Percentiles rank a stretch among this genome's conserved stretches.
phyloP scores from a whole-genome alignment of 495 filamentous ascomycete genomes.

The Penicillium verhagenii region DNA sequence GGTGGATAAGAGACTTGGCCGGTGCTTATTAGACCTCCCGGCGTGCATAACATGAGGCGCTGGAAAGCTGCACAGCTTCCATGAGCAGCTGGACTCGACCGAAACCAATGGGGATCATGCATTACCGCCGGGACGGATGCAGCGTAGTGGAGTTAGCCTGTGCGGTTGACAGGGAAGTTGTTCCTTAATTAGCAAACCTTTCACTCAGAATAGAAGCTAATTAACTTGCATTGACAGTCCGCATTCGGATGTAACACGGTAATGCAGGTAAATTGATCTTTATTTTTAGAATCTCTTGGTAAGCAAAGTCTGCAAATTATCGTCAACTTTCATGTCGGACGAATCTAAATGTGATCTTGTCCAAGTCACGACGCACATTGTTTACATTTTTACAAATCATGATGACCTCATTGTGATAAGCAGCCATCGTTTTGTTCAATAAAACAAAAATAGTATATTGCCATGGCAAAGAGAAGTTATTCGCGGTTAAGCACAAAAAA shows the following conservation, averaged over 20 bases:
- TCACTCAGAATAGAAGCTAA: conserved; percentile 25
- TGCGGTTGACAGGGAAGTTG: conserved; percentile 5
- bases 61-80: conserved; percentile 6
- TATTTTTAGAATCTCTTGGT: conserved; percentile 17
- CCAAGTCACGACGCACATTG: too few relatives aligned
- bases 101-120: conserved; percentile 13
- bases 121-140: conserved; percentile 24
- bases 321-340: neutral
- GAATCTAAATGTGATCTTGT: neutral
- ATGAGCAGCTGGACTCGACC: conserved; percentile 4
- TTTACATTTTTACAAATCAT: too few relatives aligned
- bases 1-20: conserved; percentile 1
- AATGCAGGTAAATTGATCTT: conserved; percentile 13
- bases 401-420: too few relatives aligned
- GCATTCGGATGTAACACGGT: conserved; percentile 6
- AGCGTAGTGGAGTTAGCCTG: conserved; percentile 6
- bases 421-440: too few relatives aligned
- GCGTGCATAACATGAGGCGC: conserved; percentile 13
- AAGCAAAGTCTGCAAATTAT: neutral
- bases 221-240: conserved; percentile 10
- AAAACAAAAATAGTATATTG: conserved; percentile 1
- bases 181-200: conserved; percentile 25
- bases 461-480: conserved; percentile 8
- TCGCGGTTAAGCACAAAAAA: neutral
- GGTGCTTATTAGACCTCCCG: conserved; percentile 5